These are phyloP conservation scores for Candolleomyces aberdarensis DNA, from an alignment of 768 basidiomycete species.

Conservation along the genomic window DNA sequence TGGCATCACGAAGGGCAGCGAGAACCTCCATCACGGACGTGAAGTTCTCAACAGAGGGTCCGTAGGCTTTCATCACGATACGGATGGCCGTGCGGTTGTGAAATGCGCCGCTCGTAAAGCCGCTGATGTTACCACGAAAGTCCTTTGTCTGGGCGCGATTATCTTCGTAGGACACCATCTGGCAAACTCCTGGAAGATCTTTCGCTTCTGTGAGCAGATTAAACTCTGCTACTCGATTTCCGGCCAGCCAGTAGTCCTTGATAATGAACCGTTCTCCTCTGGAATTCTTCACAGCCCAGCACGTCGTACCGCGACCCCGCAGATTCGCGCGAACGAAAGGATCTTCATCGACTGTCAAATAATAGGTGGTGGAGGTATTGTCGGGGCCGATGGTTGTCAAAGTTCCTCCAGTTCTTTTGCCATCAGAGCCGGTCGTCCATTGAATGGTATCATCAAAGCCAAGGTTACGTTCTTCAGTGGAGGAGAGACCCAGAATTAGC, in stretches of 20 bases:
- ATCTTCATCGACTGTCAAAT: not conserved
- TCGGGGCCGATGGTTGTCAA: not conserved
- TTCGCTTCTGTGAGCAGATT: not conserved
- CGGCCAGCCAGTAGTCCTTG: not conserved
- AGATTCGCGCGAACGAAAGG: not conserved
- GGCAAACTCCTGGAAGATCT: not conserved
- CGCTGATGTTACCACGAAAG: not conserved
- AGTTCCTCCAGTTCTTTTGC: not conserved
- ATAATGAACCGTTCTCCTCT: not conserved
- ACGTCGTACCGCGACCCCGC: constrained; percentile 2
- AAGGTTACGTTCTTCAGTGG: not conserved
- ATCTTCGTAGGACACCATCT: not conserved
- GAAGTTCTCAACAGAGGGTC: not conserved
- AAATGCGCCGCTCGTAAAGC: not conserved
- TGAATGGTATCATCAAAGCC: constrained; percentile 2
- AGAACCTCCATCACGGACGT: not conserved
- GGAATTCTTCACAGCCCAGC: not conserved
- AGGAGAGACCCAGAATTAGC: constrained; percentile 1
- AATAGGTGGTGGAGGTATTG: not conserved
- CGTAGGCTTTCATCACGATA: not conserved
- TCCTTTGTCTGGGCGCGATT: not conserved
- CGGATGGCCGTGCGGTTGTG: not conserved
- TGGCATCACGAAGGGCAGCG: not conserved
- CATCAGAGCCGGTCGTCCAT: not conserved
- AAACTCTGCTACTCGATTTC: not conserved